A percentile compares a stretch with the other conserved stretches of the same genome.
Conservation (phyloP, 2,329 filamentous ascomycete genomes). For the Xylaria hypoxylon region DNA sequence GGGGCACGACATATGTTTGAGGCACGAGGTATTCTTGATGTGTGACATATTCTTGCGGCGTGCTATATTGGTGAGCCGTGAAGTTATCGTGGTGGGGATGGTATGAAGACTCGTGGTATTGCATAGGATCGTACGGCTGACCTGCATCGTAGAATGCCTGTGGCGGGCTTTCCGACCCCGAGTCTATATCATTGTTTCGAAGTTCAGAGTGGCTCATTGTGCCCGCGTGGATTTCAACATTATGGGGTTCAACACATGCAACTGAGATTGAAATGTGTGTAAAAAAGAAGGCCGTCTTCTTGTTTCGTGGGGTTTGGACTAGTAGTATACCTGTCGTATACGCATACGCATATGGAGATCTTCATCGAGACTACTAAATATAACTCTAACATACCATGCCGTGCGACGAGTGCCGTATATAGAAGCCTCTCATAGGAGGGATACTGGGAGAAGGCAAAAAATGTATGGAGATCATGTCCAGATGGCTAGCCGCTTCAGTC, state of each 20-base stretch:
- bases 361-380: not conserved
- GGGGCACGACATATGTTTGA: too few species aligned
- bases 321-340: not conserved
- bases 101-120: slow-evolving; percentile 11
- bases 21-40: too few species aligned
- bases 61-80: slow-evolving; percentile 7
- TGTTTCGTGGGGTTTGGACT: not conserved
- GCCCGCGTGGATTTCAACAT: not conserved
- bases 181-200: not conserved
- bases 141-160: not conserved
- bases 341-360: too few species aligned
- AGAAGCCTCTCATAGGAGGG: not conserved
- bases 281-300: too few species aligned
- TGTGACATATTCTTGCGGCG: slow-evolving; percentile 5
- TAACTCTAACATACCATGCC: not conserved
- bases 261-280: not conserved
- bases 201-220: not conserved
- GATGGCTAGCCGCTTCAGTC: too few species aligned
- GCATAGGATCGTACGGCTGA: slow-evolving; percentile 12
- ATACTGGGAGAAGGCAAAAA: too few species aligned
- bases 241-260: not conserved
- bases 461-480: too few species aligned
- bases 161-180: not conserved
- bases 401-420: not conserved
- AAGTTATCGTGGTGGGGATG: slow-evolving; percentile 1